Evolutionary conservation across 176 grass and related monocot species (phyloP).

Genomic region (Eleusine indica): DNA sequence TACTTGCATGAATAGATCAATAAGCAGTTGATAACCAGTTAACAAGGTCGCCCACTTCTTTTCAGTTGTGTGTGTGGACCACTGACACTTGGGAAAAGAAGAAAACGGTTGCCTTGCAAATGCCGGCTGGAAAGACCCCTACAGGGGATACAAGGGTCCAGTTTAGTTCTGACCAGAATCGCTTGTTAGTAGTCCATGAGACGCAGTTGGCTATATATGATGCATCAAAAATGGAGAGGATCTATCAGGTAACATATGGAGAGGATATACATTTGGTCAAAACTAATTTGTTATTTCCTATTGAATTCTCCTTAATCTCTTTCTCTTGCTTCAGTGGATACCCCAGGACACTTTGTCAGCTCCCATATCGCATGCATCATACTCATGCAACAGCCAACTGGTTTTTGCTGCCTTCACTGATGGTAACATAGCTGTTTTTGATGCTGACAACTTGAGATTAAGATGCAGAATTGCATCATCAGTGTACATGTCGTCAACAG

Average conservation of each 20-base stretch:
- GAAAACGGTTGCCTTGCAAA: conserved; percentile 67
- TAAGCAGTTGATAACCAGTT: background rate
- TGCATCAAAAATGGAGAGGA: conserved; percentile 78
- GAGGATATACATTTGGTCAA: conserved; percentile 17
- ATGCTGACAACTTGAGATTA: conserved; percentile 89
- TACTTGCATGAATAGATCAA: background rate
- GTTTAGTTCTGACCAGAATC: conserved; percentile 84
- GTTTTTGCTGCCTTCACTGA: conserved; percentile 85
- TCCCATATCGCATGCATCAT: conserved; percentile 78
- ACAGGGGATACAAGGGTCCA: conserved; percentile 88
- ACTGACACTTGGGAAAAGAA: conserved; percentile 91
- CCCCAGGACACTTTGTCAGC: conserved; percentile 72
- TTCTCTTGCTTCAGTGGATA: conserved; percentile 83
- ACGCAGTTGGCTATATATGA: conserved; percentile 96
- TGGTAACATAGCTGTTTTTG: conserved; percentile 86
- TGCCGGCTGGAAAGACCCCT: conserved; percentile 78
- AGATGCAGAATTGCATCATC: conserved; percentile 78
- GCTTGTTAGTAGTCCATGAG: conserved; percentile 92
- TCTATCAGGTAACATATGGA: conserved; percentile 67
- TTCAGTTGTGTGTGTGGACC: conserved; percentile 87
- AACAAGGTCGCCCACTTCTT: background rate
- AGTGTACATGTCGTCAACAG: conserved; percentile 57
- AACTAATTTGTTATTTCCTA: conserved; percentile 12
- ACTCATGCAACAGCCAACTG: conserved; percentile 84
- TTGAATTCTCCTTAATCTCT: conserved; percentile 6